Base-by-base conservation (phyloP, 2,329 filamentous ascomycete genomes). In the Arthrobotrys musiformis region DNA sequence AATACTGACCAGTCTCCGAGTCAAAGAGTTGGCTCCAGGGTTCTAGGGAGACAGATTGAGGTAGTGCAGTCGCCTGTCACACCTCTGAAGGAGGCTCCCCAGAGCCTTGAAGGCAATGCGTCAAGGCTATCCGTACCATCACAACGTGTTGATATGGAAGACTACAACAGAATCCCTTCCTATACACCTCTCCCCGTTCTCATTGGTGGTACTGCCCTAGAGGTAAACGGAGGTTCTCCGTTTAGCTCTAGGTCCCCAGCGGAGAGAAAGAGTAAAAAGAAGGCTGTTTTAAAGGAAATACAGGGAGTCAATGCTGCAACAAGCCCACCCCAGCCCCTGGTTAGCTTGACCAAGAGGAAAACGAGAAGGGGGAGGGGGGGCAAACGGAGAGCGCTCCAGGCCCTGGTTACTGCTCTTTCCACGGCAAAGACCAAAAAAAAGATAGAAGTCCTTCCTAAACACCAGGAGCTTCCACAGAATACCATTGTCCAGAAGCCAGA, bases 111-210 rank as follows among this genome's bases (percentile, higher is more conserved):
- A 58, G 17, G 8, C 7, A 11, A 19, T 1, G 19, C 1, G 24
- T 22, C n/a, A 3, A 26, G 8, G 54, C 30, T 26, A 24, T 5
- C 19, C 30, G 17, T 24, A 11, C 33, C 9, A 19, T 8, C 4
- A 37, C 19, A 33, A 15, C 6, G 30, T n/a, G n/a, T 28, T 22
- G 30, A 4, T 13, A 33, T 40, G 54, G 15, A 37, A 26, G 33
- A 40, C 8, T 58, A 40, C 13, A n/a, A 24, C 6, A 4, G 8
- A 58, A n/a, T 58, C 8, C 54, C 54, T 0, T n/a, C 9, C 7
- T 58, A 58, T 26, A 40, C 33, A 19, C 54, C 54, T 9, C 54
- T 58, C 13, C 52, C 52, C 13, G 52, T 58, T n/a, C 52, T 58
- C 11, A 58, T 58, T n/a, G 52, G 52, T 13, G 52, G 52, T 4